Percentiles rank a stretch among this genome's conserved stretches.
Conservation (phyloP, 225 moss, liverwort and hornwort species). For the Pseudoscleropodium purum region DNA sequence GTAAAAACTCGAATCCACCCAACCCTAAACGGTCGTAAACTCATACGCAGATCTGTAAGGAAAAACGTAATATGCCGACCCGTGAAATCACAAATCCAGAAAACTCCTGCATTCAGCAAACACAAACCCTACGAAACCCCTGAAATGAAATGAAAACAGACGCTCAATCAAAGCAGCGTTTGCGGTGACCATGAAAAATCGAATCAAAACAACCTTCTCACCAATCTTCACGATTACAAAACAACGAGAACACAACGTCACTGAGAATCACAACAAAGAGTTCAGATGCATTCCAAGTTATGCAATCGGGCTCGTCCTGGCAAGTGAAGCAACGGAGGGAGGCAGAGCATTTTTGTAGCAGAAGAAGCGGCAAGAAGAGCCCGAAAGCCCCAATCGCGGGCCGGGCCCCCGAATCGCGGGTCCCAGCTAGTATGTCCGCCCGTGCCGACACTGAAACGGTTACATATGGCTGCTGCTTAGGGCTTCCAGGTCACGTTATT, state of each 20-base stretch:
- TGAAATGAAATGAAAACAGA: neutral
- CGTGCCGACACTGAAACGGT: neutral
- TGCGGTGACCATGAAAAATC: neutral
- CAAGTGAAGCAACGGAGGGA: neutral
- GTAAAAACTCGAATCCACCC: neutral
- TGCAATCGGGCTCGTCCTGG: neutral
- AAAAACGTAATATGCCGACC: neutral
- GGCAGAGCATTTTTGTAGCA: neutral
- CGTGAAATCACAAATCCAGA: too few species aligned
- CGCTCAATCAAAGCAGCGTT: neutral
- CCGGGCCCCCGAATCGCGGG: neutral
- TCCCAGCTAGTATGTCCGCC: neutral
- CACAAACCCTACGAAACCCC: neutral
- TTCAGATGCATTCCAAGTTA: neutral
- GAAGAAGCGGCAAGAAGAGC: neutral
- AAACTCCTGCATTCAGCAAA: neutral
- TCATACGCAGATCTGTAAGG: neutral
- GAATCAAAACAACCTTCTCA: neutral
- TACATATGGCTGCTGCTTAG: neutral
- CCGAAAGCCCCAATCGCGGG: neutral
- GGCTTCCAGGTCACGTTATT: neutral
- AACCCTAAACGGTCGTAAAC: neutral
- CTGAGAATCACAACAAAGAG: too few species aligned
- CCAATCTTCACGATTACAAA: neutral
- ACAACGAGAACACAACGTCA: neutral